Base-by-base conservation (phyloP, 345 rosid species). In the Triadica sebifera region DNA sequence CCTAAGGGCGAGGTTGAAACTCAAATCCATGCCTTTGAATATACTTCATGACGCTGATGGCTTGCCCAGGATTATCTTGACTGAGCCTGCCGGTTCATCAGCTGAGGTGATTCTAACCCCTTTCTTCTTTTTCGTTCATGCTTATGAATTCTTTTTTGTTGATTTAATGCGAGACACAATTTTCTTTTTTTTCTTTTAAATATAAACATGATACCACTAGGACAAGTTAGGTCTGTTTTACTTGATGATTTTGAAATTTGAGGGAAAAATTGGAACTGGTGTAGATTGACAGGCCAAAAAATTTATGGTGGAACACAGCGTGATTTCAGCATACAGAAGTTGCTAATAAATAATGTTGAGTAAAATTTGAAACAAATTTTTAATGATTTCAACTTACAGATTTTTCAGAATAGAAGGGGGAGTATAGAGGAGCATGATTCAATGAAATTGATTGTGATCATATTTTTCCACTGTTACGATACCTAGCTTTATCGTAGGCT, bases 51-150 rank as follows among this genome's bases (percentile, higher is more conserved):
- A 81, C 84, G 81, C 76, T 16, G 89, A 86, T 88, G 94, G 86
- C 74, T 80, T 87, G 7, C 90, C 89, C 67, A 86, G 87, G 71
- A 86, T 94, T 77, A 77, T 86, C 61, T 84, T 94, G 86, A 86
- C 89, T 59, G 97, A 89, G 77, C 94, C 93, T 58, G 74, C 90
- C 66, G 98, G 98, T 50, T 91, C 97, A 13, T 83, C 92, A 65
- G 97, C 87, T 22, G 94, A 88, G 94, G 98, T 93, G 38, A 50
- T 38, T 63, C 15, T 41, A n/a, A n/a, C 8, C 8, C 3, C 10
- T 4, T 51, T 12, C 16, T 52, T 55, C 75, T 68, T 67, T 65
- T 43, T 55, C n/a, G 24, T 15, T 50, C 41, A n/a, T 60, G 39
- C n/a, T n/a, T n/a, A n/a, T n/a, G n/a, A n/a, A n/a, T n/a, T n/a